These are phyloP conservation scores for Malassezia vespertilionis DNA, from an alignment of 1,284 basidiomycete genomes.

Conservation along the genomic window DNA sequence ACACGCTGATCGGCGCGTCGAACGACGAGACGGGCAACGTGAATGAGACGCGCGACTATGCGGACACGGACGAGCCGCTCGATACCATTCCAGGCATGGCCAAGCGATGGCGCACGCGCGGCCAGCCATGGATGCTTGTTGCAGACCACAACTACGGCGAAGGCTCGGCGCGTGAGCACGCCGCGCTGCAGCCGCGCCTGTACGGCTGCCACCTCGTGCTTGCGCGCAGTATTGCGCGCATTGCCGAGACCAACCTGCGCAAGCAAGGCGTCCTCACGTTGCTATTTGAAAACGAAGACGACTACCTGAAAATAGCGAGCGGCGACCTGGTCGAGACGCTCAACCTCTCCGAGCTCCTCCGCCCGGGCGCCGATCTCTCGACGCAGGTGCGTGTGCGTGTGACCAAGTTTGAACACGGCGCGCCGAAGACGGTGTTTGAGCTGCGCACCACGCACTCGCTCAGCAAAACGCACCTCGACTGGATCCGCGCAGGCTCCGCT, in stretches of 20 bases:
- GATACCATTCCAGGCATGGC: slow-evolving; percentile 43
- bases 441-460: slow-evolving; percentile 41
- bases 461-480: slow-evolving; percentile 35
- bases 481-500: slow-evolving; percentile 45
- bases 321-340: slow-evolving; percentile 44
- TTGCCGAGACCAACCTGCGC: slow-evolving; percentile 56
- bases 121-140: slow-evolving; percentile 70
- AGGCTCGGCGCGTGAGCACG: slow-evolving; percentile 95
- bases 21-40: slow-evolving; percentile 50
- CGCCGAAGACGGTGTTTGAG: slow-evolving; percentile 34
- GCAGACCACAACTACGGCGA: slow-evolving; percentile 85
- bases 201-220: slow-evolving; percentile 57
- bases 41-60: slow-evolving; percentile 46
- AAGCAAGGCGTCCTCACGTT: slow-evolving; percentile 47
- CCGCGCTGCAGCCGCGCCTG: slow-evolving; percentile 89
- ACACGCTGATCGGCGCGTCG: slow-evolving; percentile 55
- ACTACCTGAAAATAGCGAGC: slow-evolving; percentile 32
- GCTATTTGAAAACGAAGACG: slow-evolving; percentile 43
- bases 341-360: slow-evolving; percentile 35
- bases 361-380: slow-evolving; percentile 27
- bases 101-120: slow-evolving; percentile 37
- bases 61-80: slow-evolving; percentile 12
- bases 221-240: slow-evolving; percentile 55
- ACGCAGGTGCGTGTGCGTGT: slow-evolving; percentile 39
- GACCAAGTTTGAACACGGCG: slow-evolving; percentile 39